Evolutionary conservation across 805 yeast species (phyloP), one percentile per base, ranked within the genome.

Genomic region (Monosporozyma yasuniensis): DNA sequence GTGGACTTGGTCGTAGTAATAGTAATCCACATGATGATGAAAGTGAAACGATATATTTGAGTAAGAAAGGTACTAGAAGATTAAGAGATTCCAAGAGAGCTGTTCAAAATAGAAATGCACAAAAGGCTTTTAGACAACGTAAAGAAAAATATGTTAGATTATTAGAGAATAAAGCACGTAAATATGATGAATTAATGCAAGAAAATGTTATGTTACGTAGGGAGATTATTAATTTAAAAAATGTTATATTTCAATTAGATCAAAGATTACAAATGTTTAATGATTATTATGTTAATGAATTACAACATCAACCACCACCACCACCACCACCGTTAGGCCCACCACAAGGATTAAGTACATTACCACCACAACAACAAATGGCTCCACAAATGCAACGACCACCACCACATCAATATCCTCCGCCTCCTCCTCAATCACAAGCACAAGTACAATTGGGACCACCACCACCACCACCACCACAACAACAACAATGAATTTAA

Each of bases 91-190:
- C 91, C 37, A 87, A 86, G 66, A 79, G 97, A 54, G 96, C 96
- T 2, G 87, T 83, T 4, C 97, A 90, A 69, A 89, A 89, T 71
- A 74, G 96, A 61, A 83, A 80, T 52, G 96, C 96, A 4, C 97
- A 89, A 68, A 79, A 87, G 58, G 95, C 96, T 8, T 89, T 89
- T 70, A 77, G 97, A 61, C 82, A 80, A 64, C 76, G 96, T 53
- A 84, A 85, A 62, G 96, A 88, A 59, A 76, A 78, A 49, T 82
- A 87, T 61, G 80, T 89, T 56, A 83, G 81, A 65, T 90, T 87
- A 44, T 72, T 89, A 50, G 96, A 89, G 67, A 68, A 72, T 34
- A 81, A 82, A 61, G 86, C 84, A 11, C 72, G 74, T 41, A 82
- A 81, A 58, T 79, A 80, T 50, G 79, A 78, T 52, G 73, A 71